Conservation (phyloP, 169 alveolate species). For the Eimeria necatrix region DNA sequence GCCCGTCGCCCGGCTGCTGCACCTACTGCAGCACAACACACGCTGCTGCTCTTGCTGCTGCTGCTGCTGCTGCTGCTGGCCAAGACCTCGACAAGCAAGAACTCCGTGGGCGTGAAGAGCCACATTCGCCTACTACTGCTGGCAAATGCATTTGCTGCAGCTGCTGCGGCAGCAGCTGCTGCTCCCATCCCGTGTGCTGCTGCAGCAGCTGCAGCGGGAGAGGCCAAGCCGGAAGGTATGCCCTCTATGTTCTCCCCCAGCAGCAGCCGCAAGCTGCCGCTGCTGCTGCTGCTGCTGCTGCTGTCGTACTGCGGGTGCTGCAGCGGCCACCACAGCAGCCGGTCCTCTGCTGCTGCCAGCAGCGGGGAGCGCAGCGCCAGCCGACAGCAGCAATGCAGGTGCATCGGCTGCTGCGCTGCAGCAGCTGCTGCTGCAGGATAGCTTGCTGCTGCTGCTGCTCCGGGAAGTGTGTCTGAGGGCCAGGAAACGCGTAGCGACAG, state of each 20-base stretch:
- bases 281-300: constrained; percentile 44
- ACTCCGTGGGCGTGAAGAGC: constrained; percentile 55
- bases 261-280: constrained; percentile 38
- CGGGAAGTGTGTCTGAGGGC: background rate
- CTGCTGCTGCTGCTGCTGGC: constrained; percentile 54
- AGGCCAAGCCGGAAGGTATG: background rate
- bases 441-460: constrained; percentile 41
- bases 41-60: constrained; percentile 42
- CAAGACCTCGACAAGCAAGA: constrained; percentile 30
- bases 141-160: background rate
- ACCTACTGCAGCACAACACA: constrained; percentile 35
- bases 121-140: constrained; percentile 62
- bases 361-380: constrained; percentile 59
- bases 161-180: constrained; percentile 36
- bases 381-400: constrained; percentile 61
- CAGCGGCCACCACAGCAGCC: constrained; percentile 51
- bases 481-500: constrained; percentile 45
- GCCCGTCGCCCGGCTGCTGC: constrained; percentile 64
- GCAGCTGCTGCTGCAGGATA: constrained; percentile 47
- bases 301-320: constrained; percentile 51
- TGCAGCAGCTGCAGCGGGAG: constrained; percentile 31
- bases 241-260: constrained; percentile 59
- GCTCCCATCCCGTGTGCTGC: constrained; percentile 32
- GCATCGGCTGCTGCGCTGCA: constrained; percentile 48
- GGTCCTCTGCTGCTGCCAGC: constrained; percentile 63